phyloP scores from a whole-genome alignment of 805 yeast genomes.

The Candida anglica region DNA sequence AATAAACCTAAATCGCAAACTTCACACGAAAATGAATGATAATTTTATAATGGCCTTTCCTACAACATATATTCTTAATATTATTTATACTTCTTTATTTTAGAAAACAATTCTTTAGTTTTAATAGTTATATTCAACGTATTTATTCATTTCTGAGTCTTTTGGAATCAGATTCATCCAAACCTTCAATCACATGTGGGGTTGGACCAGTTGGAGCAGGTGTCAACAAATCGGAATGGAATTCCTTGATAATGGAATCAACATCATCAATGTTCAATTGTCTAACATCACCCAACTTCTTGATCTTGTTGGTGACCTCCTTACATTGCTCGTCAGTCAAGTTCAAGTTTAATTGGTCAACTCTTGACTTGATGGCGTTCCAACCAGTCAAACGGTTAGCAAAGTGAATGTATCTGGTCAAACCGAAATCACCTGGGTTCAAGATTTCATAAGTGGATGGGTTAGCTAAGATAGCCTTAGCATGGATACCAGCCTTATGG shows the following conservation, averaged over 20 bases:
- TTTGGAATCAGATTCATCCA: slow-evolving; percentile 8
- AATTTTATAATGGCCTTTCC: not conserved
- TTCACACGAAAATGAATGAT: not conserved
- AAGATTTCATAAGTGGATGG: slow-evolving; percentile 98
- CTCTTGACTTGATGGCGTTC: slow-evolving; percentile 98
- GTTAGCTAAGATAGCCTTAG: slow-evolving; percentile 96
- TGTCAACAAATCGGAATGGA: slow-evolving; percentile 70
- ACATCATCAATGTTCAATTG: slow-evolving; percentile 95
- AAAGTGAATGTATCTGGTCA: slow-evolving; percentile 93
- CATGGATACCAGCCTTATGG: slow-evolving; percentile 99
- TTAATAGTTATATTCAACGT: not conserved
- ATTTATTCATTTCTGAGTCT: slow-evolving; percentile 6
- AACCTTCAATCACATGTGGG: slow-evolving; percentile 8
- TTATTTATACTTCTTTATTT: slow-evolving; percentile 1
- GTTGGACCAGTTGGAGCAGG: slow-evolving; percentile 27
- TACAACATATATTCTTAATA: not conserved
- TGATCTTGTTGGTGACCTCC: slow-evolving; percentile 91
- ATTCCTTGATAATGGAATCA: slow-evolving; percentile 92
- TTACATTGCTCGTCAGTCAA: slow-evolving; percentile 91
- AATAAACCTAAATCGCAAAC: not conserved
- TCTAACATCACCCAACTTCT: slow-evolving; percentile 91
- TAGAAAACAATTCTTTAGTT: not conserved
- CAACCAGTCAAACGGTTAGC: slow-evolving; percentile 98
- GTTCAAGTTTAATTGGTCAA: slow-evolving; percentile 89
- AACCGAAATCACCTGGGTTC: slow-evolving; percentile 92